A percentile compares a stretch with the other conserved stretches of the same genome.
phyloP scores from a whole-genome alignment of 345 rosid species.

The Citrus unshiu region DNA sequence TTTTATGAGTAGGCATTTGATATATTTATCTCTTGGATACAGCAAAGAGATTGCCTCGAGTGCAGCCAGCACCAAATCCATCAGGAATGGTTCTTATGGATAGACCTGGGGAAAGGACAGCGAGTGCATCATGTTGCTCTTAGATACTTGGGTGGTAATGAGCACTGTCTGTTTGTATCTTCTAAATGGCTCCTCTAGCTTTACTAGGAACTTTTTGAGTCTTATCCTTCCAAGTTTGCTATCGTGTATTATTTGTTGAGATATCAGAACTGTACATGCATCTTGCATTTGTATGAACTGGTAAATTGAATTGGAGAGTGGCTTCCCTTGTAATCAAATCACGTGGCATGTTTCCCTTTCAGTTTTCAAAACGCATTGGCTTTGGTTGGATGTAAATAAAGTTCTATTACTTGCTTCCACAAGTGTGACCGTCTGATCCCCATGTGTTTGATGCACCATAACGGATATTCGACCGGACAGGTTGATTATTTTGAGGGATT shows the following conservation, averaged over 20 bases:
- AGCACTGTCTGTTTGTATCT: constrained; percentile 15
- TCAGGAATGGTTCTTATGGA: constrained; percentile 90
- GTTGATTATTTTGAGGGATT: no score
- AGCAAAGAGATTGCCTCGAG: constrained; percentile 84
- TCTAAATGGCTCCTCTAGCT: constrained; percentile 20
- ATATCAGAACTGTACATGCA: constrained; percentile 25
- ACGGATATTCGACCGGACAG: neutral
- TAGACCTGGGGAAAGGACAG: constrained; percentile 65
- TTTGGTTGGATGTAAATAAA: constrained; percentile 2
- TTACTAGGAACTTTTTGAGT: neutral
- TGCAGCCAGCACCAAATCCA: constrained; percentile 81
- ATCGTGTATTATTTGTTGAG: constrained; percentile 11
- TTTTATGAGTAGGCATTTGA: neutral
- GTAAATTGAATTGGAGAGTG: constrained; percentile 19
- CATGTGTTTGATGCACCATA: neutral
- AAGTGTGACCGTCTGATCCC: neutral
- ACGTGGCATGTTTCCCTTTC: neutral
- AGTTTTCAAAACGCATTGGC: neutral
- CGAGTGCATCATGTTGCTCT: constrained; percentile 74
- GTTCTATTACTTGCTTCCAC: neutral
- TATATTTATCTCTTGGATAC: constrained; percentile 15
- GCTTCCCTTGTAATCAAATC: constrained; percentile 21
- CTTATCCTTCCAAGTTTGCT: neutral
- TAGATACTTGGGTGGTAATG: constrained; percentile 20
- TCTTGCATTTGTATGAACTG: constrained; percentile 11